Evolutionary conservation across 805 yeast species (phyloP).

Genomic region (Saturnispora besseyi): DNA sequence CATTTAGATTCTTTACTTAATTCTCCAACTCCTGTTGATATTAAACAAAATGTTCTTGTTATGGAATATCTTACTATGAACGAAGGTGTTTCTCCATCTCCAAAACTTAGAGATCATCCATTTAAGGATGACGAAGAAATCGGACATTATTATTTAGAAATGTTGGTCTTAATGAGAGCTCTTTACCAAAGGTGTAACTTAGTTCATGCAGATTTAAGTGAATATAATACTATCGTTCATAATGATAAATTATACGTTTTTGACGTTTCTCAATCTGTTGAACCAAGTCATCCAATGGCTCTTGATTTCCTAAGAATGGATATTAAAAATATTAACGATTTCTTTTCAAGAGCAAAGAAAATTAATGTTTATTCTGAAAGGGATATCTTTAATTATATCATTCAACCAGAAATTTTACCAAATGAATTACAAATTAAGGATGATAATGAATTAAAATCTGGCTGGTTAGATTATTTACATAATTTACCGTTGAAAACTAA

Average conservation of each 20-base stretch:
- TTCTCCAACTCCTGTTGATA: constrained; percentile 87
- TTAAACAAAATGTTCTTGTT: constrained; percentile 82
- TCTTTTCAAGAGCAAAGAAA: constrained; percentile 60
- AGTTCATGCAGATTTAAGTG: constrained; percentile 95
- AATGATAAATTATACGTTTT: constrained; percentile 70
- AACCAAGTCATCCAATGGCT: constrained; percentile 96
- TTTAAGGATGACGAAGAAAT: constrained; percentile 57
- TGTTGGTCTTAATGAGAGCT: constrained; percentile 77
- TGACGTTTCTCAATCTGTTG: constrained; percentile 96
- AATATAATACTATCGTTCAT: constrained; percentile 87
- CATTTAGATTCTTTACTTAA: constrained; percentile 64
- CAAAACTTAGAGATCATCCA: constrained; percentile 77
- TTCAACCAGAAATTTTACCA: constrained; percentile 26
- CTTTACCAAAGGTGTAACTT: constrained; percentile 82
- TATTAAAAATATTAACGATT: constrained; percentile 89
- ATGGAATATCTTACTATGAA: constrained; percentile 85
- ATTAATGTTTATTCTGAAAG: constrained; percentile 78
- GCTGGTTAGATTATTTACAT: constrained; percentile 29
- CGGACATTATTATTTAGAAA: constrained; percentile 59
- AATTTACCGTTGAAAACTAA: constrained; percentile 50
- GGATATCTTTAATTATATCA: constrained; percentile 68
- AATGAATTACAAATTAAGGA: constrained; percentile 28
- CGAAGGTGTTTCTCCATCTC: constrained; percentile 74
- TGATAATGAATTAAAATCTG: not conserved
- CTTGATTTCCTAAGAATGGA: constrained; percentile 95